Conservation (phyloP, 2,329 filamentous ascomycete species). For the Emergomyces pasteurianus region DNA sequence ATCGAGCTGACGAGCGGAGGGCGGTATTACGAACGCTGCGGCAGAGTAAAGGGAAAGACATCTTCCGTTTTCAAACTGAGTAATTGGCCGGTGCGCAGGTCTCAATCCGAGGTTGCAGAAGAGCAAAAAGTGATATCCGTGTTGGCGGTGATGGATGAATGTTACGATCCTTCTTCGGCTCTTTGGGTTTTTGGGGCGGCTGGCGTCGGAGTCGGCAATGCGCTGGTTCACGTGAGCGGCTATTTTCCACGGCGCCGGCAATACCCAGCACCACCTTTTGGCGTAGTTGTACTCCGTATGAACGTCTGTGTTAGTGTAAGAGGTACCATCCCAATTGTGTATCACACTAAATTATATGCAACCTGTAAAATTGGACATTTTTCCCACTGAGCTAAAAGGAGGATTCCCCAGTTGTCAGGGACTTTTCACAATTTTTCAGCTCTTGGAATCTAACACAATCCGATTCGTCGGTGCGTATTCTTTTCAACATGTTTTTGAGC, state of each 20-base stretch:
- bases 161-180: background rate
- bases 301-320: no score
- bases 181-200: slow-evolving; percentile 12
- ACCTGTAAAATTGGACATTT: no score
- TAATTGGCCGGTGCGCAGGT: background rate
- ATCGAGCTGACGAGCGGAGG: slow-evolving; percentile 3
- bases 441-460: no score
- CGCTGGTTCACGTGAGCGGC: background rate
- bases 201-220: slow-evolving; percentile 17
- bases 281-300: no score
- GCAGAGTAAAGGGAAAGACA: slow-evolving; percentile 12
- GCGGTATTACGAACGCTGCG: slow-evolving; percentile 8
- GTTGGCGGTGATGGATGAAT: background rate
- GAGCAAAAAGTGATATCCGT: background rate
- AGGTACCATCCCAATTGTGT: no score
- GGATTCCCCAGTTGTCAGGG: no score
- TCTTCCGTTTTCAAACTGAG: slow-evolving; percentile 6
- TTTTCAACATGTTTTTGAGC: no score
- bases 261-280: no score
- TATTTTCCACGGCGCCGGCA: background rate
- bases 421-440: no score
- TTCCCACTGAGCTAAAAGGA: no score
- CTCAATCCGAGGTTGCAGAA: background rate
- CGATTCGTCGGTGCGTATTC: no score
- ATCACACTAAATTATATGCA: no score